Evolutionary conservation across 2,329 filamentous ascomycete genomes (phyloP).

Genomic region (Colletotrichum phormii): DNA sequence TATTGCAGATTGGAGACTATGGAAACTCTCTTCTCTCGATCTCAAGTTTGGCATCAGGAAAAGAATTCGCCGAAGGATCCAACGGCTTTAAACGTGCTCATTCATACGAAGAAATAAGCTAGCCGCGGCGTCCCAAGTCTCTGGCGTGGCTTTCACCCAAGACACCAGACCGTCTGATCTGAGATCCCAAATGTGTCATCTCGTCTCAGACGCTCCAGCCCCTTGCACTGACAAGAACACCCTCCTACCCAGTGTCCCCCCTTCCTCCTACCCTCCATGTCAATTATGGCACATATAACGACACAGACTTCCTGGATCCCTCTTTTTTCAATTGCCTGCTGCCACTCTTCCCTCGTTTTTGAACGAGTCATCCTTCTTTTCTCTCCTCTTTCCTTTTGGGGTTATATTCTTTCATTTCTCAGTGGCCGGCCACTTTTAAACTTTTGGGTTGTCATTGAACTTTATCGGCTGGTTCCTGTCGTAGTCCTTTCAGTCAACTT

Average conservation of each 20-base stretch:
- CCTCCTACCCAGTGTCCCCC: background rate
- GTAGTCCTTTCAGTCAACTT: conserved; percentile 8
- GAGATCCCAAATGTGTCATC: conserved; percentile 37
- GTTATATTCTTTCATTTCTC: conserved; percentile 16
- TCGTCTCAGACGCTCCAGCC: conserved; percentile 35
- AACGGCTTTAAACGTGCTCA: background rate
- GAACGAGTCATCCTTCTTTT: conserved; percentile 5
- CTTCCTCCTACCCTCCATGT: background rate
- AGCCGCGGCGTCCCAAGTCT: conserved; percentile 3
- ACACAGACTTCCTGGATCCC: conserved; percentile 10
- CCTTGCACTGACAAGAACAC: conserved; percentile 17
- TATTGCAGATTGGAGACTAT: background rate
- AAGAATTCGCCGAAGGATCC: too few species aligned
- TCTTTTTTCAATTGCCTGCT: conserved; percentile 2
- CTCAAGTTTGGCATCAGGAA: too few species aligned
- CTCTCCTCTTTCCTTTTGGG: background rate
- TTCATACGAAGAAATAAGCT: background rate
- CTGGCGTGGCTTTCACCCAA: conserved; percentile 22
- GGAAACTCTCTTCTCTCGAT: background rate
- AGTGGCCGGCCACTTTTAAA: conserved; percentile 37
- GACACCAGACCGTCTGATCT: conserved; percentile 38
- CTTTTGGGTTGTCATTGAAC: conserved; percentile 9
- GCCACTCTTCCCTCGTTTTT: conserved; percentile 10
- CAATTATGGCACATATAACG: conserved; percentile 26
- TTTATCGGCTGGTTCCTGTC: conserved; percentile 12